These are phyloP conservation scores for Corynespora cassiicola DNA, from an alignment of 2,329 filamentous ascomycete genomes.

Conservation along the genomic window DNA sequence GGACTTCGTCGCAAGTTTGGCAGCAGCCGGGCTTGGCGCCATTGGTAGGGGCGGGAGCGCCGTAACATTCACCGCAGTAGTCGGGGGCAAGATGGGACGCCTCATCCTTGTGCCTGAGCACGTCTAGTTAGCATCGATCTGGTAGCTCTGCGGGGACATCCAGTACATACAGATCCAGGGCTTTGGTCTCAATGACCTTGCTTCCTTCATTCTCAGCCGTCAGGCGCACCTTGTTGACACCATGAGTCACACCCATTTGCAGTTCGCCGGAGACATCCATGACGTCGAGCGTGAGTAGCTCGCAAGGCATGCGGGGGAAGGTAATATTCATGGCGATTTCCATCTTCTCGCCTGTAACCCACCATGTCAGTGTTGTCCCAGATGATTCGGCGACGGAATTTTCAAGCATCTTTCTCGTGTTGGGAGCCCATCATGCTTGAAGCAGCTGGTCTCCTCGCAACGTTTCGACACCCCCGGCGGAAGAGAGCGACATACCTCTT, in stretches of 20 bases:
- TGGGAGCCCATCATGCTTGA: too few relatives aligned
- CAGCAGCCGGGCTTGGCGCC: constrained; percentile 88
- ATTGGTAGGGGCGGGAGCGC: constrained; percentile 74
- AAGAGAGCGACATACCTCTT: constrained; percentile 71
- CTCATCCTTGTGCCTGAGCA: constrained; percentile 67
- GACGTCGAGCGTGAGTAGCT: constrained; percentile 93
- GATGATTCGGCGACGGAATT: too few relatives aligned
- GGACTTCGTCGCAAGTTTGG: constrained; percentile 95
- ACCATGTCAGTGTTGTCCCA: constrained; percentile 10
- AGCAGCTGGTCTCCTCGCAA: too few relatives aligned
- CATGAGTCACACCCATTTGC: constrained; percentile 91
- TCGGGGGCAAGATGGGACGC: constrained; percentile 82
- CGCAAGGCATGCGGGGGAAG: constrained; percentile 92
- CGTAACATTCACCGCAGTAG: constrained; percentile 95
- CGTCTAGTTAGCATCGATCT: constrained; percentile 9
- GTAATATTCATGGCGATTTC: constrained; percentile 98
- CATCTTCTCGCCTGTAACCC: constrained; percentile 83
- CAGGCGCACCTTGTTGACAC: constrained; percentile 88
- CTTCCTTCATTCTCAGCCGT: constrained; percentile 76
- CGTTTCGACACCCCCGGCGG: too few relatives aligned
- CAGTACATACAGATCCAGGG: constrained; percentile 47
- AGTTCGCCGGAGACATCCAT: constrained; percentile 99
- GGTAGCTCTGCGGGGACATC: neutral
- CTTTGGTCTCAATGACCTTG: constrained; percentile 48
- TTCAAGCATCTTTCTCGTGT: too few relatives aligned